Percentiles rank a stretch among this genome's conserved stretches.
Conservation (phyloP, 1,139 yeast species). For the Suhomyces yuchorum region DNA sequence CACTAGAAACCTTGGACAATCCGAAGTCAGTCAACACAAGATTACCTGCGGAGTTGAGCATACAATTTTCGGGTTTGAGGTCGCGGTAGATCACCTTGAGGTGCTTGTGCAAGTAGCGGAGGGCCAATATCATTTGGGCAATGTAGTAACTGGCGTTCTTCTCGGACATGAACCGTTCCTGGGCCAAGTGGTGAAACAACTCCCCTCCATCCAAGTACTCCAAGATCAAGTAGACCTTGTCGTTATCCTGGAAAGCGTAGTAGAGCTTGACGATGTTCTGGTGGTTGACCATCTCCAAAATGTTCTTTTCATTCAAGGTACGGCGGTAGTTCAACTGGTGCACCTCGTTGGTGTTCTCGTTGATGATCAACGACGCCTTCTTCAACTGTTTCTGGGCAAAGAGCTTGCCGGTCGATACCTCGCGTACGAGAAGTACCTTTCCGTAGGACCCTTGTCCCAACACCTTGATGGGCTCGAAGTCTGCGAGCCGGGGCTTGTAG, state of each 20-base stretch:
- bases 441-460: constrained; percentile 49
- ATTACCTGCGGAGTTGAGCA: constrained; percentile 77
- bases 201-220: constrained; percentile 96
- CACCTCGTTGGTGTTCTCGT: constrained; percentile 39
- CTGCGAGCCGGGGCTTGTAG: constrained; percentile 25
- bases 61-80: constrained; percentile 90
- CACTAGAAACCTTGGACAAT: constrained; percentile 70
- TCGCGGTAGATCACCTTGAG: constrained; percentile 90
- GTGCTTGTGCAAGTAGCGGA: constrained; percentile 69
- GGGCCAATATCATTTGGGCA: constrained; percentile 83
- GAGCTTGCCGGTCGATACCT: constrained; percentile 32
- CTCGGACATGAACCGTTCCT: constrained; percentile 55
- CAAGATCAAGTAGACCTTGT: constrained; percentile 74
- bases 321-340: constrained; percentile 39
- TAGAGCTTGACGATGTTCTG: constrained; percentile 86
- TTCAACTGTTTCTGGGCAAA: constrained; percentile 46
- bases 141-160: constrained; percentile 78
- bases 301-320: constrained; percentile 46
- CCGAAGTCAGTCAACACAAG: constrained; percentile 92
- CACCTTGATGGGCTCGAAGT: constrained; percentile 41
- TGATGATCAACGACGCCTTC: constrained; percentile 42
- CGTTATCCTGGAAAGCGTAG: constrained; percentile 86
- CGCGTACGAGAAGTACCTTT: constrained; percentile 43
- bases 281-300: constrained; percentile 57
- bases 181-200: constrained; percentile 75